Evolutionary conservation across 768 basidiomycete genomes (phyloP), one percentile per base, ranked within the genome.

Genomic region (Rhodosporidiobolus odoratus): DNA sequence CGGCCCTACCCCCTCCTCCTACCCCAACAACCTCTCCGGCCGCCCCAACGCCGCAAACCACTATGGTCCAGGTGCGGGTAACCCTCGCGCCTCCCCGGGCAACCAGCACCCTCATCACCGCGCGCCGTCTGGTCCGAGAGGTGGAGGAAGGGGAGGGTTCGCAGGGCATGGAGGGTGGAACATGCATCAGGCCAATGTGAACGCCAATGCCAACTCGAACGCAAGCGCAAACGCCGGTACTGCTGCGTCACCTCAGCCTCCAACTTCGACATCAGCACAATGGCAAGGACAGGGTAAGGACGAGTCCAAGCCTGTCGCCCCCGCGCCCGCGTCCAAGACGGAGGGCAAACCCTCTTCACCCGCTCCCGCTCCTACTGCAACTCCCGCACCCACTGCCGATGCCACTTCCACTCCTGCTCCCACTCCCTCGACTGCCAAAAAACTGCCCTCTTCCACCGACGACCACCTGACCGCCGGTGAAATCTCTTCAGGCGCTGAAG

Each of bases 71-170:
- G 45, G 30, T 4, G 27, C 40, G n/a, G 38, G 37, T 5, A 37
- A n/a, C 4, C 43, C n/a, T 47, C 27, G 57, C n/a, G 37, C 23
- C 38, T 8, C 25, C 38, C 38, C 10, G 8, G 21, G 3, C 37
- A n/a, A 25, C 56, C 3, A 53, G 38, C 62, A 54, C 53, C 57
- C 58, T 10, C 65, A 58, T 48, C 37, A 38, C 35, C 62, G 62
- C 23, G 53, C 30, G 3, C 53, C 62, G 19, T 53, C 52, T 2
- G 63, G 63, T 21, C 53, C 41, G 4, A 45, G 65, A 25, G 64
- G 64, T 13, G 64, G 32, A 21, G n/a, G 35, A 16, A 45, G 47
- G 12, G 57, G 47, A 9, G 58, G 65, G 2, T 37, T 37, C 34
- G 43, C 41, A 3, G 63, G 43, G 8, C 63, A 43, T 1, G 63